phyloP scores from a whole-genome alignment of 345 rosid genomes.

The Xanthoceras sorbifolium region DNA sequence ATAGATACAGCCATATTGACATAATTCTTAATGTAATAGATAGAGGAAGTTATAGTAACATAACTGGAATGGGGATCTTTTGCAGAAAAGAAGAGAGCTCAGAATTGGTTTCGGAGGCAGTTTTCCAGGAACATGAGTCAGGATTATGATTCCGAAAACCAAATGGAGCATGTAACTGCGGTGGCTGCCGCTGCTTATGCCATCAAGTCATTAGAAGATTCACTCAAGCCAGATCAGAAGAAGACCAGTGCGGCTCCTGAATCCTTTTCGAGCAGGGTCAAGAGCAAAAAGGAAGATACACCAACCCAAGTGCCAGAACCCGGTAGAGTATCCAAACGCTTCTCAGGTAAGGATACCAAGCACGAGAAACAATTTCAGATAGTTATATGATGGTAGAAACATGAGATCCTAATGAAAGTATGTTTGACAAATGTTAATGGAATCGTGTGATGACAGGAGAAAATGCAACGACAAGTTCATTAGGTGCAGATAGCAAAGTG shows the following conservation, averaged over 20 bases:
- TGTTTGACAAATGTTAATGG: not conserved
- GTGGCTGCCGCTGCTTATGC: constrained; percentile 59
- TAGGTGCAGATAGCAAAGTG: constrained; percentile 12
- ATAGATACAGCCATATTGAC: too few species aligned
- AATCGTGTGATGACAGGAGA: constrained; percentile 19
- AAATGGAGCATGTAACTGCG: constrained; percentile 35
- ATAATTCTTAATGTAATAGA: too few species aligned
- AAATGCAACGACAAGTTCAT: constrained; percentile 11
- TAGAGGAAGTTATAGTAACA: not conserved
- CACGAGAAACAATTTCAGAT: constrained; percentile 7
- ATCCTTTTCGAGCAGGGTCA: constrained; percentile 22
- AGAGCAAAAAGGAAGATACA: constrained; percentile 33
- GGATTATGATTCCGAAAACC: constrained; percentile 17
- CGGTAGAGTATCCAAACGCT: constrained; percentile 9
- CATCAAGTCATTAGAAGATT: constrained; percentile 24
- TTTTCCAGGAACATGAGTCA: constrained; percentile 39
- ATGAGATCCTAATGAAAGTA: not conserved
- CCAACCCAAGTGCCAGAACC: constrained; percentile 14
- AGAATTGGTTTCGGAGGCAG: constrained; percentile 45
- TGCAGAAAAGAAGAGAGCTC: constrained; percentile 49
- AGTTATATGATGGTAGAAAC: not conserved
- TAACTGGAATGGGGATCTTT: not conserved
- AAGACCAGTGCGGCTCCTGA: constrained; percentile 2
- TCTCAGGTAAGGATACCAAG: constrained; percentile 26
- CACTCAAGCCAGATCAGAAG: constrained; percentile 19